These are phyloP conservation scores for Erysimum cheiranthoides DNA, from an alignment of 345 rosid species.

Conservation along the genomic window DNA sequence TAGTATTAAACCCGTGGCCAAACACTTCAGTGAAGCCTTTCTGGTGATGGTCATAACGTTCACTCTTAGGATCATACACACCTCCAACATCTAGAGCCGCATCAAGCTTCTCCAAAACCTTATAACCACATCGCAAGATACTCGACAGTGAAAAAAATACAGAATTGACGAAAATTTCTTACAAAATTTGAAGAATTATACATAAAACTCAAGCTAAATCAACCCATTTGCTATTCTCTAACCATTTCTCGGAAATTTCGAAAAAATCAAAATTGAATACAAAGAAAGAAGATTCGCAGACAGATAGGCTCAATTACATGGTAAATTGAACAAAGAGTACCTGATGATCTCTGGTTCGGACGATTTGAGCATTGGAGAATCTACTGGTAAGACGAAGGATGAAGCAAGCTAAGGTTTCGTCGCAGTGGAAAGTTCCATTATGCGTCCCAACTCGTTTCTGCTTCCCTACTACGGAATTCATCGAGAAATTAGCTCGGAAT, in stretches of 20 bases:
- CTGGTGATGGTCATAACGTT: constrained; percentile 86
- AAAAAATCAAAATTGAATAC: neutral
- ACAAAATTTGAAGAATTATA: neutral
- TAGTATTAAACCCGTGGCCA: constrained; percentile 81
- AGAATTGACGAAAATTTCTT: neutral
- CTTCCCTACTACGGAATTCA: neutral
- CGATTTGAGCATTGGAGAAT: constrained; percentile 70
- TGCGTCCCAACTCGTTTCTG: constrained; percentile 82
- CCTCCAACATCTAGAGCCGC: constrained; percentile 91
- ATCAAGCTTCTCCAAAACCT: constrained; percentile 84
- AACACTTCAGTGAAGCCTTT: constrained; percentile 78
- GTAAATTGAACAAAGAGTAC: constrained; percentile 35
- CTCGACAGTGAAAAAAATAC: neutral
- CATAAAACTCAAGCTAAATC: constrained; percentile 2
- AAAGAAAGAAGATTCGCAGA: neutral
- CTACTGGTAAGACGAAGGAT: constrained; percentile 80
- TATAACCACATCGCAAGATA: constrained; percentile 22
- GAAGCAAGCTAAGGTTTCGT: constrained; percentile 92
- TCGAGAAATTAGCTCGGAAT: constrained; percentile 41
- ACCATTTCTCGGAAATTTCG: constrained; percentile 3
- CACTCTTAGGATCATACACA: constrained; percentile 70
- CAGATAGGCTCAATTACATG: neutral
- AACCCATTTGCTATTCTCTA: neutral
- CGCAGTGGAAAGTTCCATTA: constrained; percentile 89
- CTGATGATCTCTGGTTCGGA: constrained; percentile 80